Conservation (phyloP, 2,329 filamentous ascomycete genomes). For the Aspergillus thermomutatus region DNA sequence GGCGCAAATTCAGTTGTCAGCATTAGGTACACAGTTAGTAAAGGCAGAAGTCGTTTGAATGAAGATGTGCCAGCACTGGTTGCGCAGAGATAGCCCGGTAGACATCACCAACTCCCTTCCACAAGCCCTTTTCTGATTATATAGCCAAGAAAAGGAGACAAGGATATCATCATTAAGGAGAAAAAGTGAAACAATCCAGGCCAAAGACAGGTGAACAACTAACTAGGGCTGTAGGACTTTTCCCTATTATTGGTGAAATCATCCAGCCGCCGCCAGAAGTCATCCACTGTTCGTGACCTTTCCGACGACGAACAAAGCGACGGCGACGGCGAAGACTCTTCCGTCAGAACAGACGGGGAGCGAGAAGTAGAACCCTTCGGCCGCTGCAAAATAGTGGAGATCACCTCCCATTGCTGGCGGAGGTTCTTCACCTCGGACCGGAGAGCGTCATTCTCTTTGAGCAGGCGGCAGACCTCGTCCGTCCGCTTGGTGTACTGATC, state of each 20-base stretch:
- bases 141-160: not conserved
- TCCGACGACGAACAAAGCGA: not conserved
- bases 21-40: not conserved
- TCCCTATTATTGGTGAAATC: not conserved
- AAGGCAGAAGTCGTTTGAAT: not conserved
- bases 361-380: not conserved
- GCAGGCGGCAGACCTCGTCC: not conserved
- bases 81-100: no score
- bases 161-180: not conserved
- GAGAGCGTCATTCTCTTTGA: constrained; percentile 1
- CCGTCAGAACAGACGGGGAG: not conserved
- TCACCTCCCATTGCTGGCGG: not conserved
- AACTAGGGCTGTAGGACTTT: not conserved
- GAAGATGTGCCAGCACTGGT: no score
- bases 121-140: not conserved
- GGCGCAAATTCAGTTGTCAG: not conserved
- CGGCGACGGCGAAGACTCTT: not conserved
- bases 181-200: not conserved
- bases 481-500: constrained; percentile 1
- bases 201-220: not conserved
- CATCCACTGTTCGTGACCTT: not conserved
- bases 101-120: no score
- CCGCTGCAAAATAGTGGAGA: not conserved
- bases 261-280: not conserved
- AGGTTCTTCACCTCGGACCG: not conserved